phyloP scores from a whole-genome alignment of 2,329 filamentous ascomycete genomes.

The Intubia oerlemansii region DNA sequence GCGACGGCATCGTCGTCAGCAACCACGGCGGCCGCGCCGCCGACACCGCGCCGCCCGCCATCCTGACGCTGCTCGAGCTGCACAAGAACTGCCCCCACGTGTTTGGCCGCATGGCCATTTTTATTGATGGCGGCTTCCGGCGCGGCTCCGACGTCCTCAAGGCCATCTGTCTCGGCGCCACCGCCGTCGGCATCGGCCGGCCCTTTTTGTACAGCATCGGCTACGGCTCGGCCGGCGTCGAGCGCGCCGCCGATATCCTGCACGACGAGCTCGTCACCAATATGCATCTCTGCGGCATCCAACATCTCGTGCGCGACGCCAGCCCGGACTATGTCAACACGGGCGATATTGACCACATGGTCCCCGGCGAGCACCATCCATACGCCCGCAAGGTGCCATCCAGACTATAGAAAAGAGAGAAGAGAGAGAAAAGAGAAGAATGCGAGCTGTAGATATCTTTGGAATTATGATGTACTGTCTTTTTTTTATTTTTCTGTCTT shows the following conservation, averaged over 20 bases:
- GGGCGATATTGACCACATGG: constrained; percentile 13
- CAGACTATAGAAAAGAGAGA: background rate
- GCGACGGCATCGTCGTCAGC: constrained; percentile 31
- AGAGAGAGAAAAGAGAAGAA: too few relatives aligned
- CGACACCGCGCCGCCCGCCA: constrained; percentile 21
- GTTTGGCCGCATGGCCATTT: constrained; percentile 16
- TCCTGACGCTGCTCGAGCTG: constrained; percentile 19
- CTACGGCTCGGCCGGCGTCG: constrained; percentile 24
- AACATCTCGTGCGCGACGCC: constrained; percentile 8
- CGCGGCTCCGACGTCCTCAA: constrained; percentile 22
- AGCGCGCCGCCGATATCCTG: constrained; percentile 17
- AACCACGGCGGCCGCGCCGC: constrained; percentile 37
- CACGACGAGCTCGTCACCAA: constrained; percentile 17
- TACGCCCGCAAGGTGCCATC: background rate
- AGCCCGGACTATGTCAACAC: constrained; percentile 9
- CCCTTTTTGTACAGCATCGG: constrained; percentile 20
- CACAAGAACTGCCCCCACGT: constrained; percentile 18
- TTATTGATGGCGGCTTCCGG: constrained; percentile 20
- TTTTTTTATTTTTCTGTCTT: too few relatives aligned
- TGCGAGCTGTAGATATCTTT: too few relatives aligned
- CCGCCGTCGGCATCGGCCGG: constrained; percentile 23
- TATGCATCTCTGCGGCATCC: constrained; percentile 14
- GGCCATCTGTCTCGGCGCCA: constrained; percentile 20
- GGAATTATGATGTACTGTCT: too few relatives aligned
- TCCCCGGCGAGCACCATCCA: too few relatives aligned